Percentiles rank a stretch among this genome's conserved stretches.
These are phyloP conservation scores for Chrysoporthe cubensis DNA, from an alignment of 2,329 filamentous ascomycete genomes.

Conservation along the genomic window DNA sequence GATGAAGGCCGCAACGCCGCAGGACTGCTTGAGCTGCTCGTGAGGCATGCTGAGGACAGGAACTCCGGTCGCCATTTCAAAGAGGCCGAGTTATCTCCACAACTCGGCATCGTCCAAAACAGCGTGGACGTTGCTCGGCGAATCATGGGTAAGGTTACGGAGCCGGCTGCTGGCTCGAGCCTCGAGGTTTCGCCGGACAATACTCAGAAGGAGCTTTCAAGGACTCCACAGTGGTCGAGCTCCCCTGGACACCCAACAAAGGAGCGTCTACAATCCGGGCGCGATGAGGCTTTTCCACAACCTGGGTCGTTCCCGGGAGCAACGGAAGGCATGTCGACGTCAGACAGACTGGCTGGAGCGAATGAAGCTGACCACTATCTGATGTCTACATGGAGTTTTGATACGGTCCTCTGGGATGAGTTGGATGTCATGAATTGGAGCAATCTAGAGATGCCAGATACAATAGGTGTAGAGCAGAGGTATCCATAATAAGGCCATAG, in stretches of 20 bases:
- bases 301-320: neutral
- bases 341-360: neutral
- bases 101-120: conserved; percentile 7
- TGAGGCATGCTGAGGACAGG: conserved; percentile 1
- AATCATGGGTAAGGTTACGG: neutral
- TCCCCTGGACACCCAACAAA: neutral
- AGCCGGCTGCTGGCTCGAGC: neutral
- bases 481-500: neutral
- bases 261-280: neutral
- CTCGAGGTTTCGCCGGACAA: neutral
- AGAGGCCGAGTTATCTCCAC: neutral
- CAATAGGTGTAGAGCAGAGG: neutral
- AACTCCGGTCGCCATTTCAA: conserved; percentile 1
- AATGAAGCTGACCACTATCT: neutral
- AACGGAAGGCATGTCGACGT: neutral
- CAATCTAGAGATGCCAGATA: neutral
- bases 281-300: neutral
- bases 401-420: conserved; percentile 1
- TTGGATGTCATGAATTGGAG: conserved; percentile 4
- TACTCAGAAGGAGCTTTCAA: neutral
- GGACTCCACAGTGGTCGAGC: neutral
- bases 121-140: conserved; percentile 3
- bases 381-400: neutral
- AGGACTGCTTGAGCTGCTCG: conserved; percentile 6
- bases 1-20: neutral